These are phyloP conservation scores for Scheffersomyces lignosus DNA, from an alignment of 805 yeast species.

Conservation along the genomic window DNA sequence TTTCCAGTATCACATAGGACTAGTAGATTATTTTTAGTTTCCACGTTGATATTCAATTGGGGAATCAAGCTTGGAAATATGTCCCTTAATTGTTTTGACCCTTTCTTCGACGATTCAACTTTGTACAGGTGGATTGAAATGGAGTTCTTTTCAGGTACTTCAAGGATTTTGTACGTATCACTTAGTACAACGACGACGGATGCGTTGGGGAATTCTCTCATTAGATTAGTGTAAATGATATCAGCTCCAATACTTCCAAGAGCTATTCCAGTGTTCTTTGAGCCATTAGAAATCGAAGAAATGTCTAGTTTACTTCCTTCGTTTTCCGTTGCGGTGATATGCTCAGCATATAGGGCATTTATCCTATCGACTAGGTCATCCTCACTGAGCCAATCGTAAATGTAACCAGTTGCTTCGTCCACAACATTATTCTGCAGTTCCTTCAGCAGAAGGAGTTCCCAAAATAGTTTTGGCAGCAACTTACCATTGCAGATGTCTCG, in stretches of 20 bases:
- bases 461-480: conserved; percentile 54
- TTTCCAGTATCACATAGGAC: conserved; percentile 63
- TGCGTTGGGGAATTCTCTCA: conserved; percentile 1
- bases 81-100: conserved; percentile 59
- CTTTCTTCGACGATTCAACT: conserved; percentile 52
- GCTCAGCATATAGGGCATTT: conserved; percentile 7
- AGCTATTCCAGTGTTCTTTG: conserved; percentile 23
- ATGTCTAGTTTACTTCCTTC: conserved; percentile 9
- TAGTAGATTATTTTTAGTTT: conserved; percentile 25
- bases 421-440: conserved; percentile 13
- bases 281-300: conserved; percentile 9
- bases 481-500: conserved; percentile 41
- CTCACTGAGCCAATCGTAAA: conserved; percentile 22
- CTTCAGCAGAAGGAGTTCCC: conserved; percentile 35
- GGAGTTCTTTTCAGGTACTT: conserved; percentile 9
- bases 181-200: conserved; percentile 25
- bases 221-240: conserved; percentile 10
- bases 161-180: conserved; percentile 10
- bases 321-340: not conserved
- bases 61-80: conserved; percentile 45
- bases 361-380: conserved; percentile 19
- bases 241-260: conserved; percentile 24
- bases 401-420: conserved; percentile 20
- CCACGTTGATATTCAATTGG: conserved; percentile 6
- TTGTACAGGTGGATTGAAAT: conserved; percentile 13